Percentiles rank a stretch among this genome's conserved stretches.
Conservation (phyloP, 2,329 filamentous ascomycete genomes). For the Verticillium isaacii region DNA sequence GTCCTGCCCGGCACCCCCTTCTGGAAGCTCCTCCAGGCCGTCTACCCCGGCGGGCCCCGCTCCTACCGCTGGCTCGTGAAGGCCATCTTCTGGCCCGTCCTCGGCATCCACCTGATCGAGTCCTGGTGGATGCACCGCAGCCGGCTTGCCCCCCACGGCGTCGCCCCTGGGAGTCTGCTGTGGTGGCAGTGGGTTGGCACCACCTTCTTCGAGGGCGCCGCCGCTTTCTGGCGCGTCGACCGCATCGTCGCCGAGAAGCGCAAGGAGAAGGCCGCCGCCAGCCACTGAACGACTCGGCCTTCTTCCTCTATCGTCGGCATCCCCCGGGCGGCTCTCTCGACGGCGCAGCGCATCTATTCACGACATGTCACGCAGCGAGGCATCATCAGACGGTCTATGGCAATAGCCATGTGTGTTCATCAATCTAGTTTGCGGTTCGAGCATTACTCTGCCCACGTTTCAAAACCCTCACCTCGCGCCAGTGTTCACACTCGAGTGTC, state of each 20-base stretch:
- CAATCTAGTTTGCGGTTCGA: too few relatives aligned
- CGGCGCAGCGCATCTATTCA: neutral
- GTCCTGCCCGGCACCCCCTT: conserved; percentile 46
- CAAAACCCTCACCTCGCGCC: too few relatives aligned
- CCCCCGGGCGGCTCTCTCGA: too few relatives aligned
- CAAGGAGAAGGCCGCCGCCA: conserved; percentile 25
- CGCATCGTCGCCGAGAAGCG: conserved; percentile 36
- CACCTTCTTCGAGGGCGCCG: conserved; percentile 50
- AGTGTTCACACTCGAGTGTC: too few relatives aligned
- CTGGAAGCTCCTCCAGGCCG: conserved; percentile 43
- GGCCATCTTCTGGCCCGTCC: conserved; percentile 51
- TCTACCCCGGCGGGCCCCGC: conserved; percentile 53
- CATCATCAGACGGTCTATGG: too few relatives aligned
- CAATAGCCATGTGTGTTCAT: too few relatives aligned
- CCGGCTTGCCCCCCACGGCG: conserved; percentile 41
- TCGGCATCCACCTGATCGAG: conserved; percentile 64
- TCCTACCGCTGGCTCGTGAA: conserved; percentile 57
- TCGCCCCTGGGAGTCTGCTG: conserved; percentile 36
- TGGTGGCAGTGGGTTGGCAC: conserved; percentile 53
- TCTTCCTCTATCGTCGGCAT: too few relatives aligned
- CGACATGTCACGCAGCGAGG: too few relatives aligned
- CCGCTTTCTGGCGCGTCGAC: conserved; percentile 48
- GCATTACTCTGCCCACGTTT: too few relatives aligned
- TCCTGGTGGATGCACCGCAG: conserved; percentile 44
- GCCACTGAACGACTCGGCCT: conserved; percentile 23